Evolutionary conservation across 176 grass and related monocot genomes (phyloP).

Genomic region (Triticum urartu): DNA sequence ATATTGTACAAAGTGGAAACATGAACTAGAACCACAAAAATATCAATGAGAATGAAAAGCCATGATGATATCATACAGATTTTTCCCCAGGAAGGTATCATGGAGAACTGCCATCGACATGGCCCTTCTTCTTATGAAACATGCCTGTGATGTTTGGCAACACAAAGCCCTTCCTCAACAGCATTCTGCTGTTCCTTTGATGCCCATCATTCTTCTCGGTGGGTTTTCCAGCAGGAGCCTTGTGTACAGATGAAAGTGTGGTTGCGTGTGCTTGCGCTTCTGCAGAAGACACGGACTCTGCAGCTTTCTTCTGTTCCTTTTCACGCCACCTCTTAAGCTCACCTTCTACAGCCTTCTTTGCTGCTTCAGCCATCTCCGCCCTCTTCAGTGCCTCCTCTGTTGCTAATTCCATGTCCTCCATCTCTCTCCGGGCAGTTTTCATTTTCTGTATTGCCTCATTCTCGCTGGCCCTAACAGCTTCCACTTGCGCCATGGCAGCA

Average conservation of each 20-base stretch:
- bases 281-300: slow-evolving; percentile 50
- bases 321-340: slow-evolving; percentile 89
- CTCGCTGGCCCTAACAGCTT: slow-evolving; percentile 83
- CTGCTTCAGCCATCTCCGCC: slow-evolving; percentile 91
- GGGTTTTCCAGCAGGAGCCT: slow-evolving; percentile 35
- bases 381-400: slow-evolving; percentile 87
- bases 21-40: not conserved
- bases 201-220: slow-evolving; percentile 53
- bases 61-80: slow-evolving; percentile 47
- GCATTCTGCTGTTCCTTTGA: slow-evolving; percentile 34
- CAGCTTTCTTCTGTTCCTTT: slow-evolving; percentile 70
- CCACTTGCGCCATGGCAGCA: slow-evolving; percentile 91
- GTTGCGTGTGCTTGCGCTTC: slow-evolving; percentile 41
- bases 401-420: slow-evolving; percentile 85
- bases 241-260: slow-evolving; percentile 31
- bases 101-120: slow-evolving; percentile 49
- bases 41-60: slow-evolving; percentile 3
- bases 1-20: slow-evolving; percentile 27
- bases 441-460: slow-evolving; percentile 81
- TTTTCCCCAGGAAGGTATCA: slow-evolving; percentile 57
- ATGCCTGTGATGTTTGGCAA: slow-evolving; percentile 67
- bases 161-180: slow-evolving; percentile 66
- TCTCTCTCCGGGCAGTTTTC: slow-evolving; percentile 74
- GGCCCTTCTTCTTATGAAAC: slow-evolving; percentile 76
- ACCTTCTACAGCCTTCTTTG: slow-evolving; percentile 89